These are phyloP conservation scores for Pseudotulostoma volvatum DNA, from an alignment of 495 filamentous ascomycete genomes.

Conservation along the genomic window DNA sequence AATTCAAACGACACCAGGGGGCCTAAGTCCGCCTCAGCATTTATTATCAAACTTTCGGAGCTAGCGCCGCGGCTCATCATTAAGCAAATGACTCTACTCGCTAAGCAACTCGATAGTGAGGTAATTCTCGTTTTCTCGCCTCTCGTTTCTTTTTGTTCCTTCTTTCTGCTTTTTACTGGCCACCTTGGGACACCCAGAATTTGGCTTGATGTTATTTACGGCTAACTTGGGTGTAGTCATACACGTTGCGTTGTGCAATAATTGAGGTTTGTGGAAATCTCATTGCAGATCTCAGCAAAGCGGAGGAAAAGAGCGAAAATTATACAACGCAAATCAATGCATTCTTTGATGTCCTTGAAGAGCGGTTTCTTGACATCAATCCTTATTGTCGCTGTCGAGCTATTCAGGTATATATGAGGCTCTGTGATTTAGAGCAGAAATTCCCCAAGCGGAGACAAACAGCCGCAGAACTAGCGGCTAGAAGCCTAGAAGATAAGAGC, in stretches of 20 bases:
- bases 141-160: not conserved
- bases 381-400: constrained; percentile 87
- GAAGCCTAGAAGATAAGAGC: constrained; percentile 92
- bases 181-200: too few species aligned
- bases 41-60: constrained; percentile 92
- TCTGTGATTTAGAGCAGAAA: constrained; percentile 86
- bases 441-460: constrained; percentile 82
- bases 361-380: constrained; percentile 91
- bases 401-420: constrained; percentile 81
- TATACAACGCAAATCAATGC: constrained; percentile 87
- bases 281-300: constrained; percentile 73
- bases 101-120: constrained; percentile 90
- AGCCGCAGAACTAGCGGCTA: constrained; percentile 67
- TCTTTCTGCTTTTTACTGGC: too few species aligned
- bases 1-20: constrained; percentile 89
- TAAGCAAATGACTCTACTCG: constrained; percentile 88
- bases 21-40: constrained; percentile 94
- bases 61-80: constrained; percentile 81
- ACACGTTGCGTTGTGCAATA: constrained; percentile 80
- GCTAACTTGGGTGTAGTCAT: constrained; percentile 46
- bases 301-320: constrained; percentile 77
- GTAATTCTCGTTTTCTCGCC: too few species aligned
- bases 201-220: too few species aligned
- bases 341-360: constrained; percentile 92
- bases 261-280: constrained; percentile 99